phyloP scores from a whole-genome alignment of 1,284 basidiomycete species.

The Malassezia psittaci region DNA sequence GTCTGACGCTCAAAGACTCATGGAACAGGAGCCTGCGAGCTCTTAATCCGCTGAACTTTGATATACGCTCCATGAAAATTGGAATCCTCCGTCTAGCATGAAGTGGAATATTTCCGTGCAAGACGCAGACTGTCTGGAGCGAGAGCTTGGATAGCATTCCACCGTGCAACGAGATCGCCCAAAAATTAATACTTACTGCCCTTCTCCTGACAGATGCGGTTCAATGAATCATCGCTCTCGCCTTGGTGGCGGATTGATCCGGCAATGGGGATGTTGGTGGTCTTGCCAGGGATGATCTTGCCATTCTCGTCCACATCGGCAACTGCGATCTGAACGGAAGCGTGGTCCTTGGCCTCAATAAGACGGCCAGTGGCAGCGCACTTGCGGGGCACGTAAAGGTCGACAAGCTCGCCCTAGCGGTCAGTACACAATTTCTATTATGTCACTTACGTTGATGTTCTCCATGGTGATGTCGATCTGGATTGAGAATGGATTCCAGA shows the following conservation, averaged over 20 bases:
- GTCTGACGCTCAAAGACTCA: slow-evolving; percentile 44
- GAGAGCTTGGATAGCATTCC: background rate
- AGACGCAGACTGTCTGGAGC: slow-evolving; percentile 45
- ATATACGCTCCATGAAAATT: slow-evolving; percentile 35
- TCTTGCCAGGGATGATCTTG: slow-evolving; percentile 67
- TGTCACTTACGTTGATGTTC: slow-evolving; percentile 19
- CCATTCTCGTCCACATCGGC: slow-evolving; percentile 90
- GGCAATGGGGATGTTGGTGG: slow-evolving; percentile 84
- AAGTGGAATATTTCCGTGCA: slow-evolving; percentile 18
- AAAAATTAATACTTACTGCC: slow-evolving; percentile 63
- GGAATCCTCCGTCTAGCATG: slow-evolving; percentile 41
- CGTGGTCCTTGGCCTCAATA: slow-evolving; percentile 97
- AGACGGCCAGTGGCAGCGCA: slow-evolving; percentile 71
- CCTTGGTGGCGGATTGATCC: slow-evolving; percentile 89
- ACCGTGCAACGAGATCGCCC: slow-evolving; percentile 2
- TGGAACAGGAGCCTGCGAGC: slow-evolving; percentile 29
- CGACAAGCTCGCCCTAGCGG: slow-evolving; percentile 86
- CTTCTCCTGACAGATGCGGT: slow-evolving; percentile 88
- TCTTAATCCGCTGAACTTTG: slow-evolving; percentile 37
- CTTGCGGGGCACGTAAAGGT: slow-evolving; percentile 99
- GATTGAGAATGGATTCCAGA: background rate
- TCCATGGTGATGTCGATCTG: slow-evolving; percentile 11
- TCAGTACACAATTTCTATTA: background rate
- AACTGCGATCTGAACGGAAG: slow-evolving; percentile 90
- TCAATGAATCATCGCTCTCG: slow-evolving; percentile 93